Evolutionary conservation across 305 asterid species (phyloP).

Genomic region (Fraxinus platypoda): DNA sequence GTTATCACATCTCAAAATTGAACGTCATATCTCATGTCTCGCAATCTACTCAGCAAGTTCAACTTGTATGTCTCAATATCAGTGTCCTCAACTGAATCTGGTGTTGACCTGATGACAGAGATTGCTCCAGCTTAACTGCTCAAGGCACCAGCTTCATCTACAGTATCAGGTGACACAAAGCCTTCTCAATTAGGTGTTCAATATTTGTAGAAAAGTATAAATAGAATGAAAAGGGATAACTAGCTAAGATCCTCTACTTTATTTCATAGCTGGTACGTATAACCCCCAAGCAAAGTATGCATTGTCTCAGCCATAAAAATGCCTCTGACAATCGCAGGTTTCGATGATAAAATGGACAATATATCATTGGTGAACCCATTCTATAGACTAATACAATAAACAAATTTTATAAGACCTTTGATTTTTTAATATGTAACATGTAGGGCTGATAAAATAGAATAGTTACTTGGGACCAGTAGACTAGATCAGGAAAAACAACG

Average conservation of each 20-base stretch:
- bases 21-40: conserved; percentile 35
- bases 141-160: conserved; percentile 65
- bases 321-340: background rate
- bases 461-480: too few relatives aligned
- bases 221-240: background rate
- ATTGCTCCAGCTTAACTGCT: conserved; percentile 74
- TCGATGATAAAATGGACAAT: background rate
- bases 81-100: conserved; percentile 50
- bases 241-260: background rate
- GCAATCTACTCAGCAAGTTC: conserved; percentile 51
- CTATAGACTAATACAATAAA: too few relatives aligned
- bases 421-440: too few relatives aligned
- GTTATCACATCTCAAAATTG: conserved; percentile 22
- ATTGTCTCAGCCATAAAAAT: background rate
- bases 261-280: background rate
- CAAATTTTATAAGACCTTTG: too few relatives aligned
- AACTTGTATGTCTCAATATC: conserved; percentile 57
- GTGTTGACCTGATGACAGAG: conserved; percentile 47
- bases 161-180: conserved; percentile 13
- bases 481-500: too few relatives aligned
- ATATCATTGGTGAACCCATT: too few relatives aligned
- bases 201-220: background rate
- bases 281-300: background rate
- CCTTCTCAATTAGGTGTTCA: background rate
- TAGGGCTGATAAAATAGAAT: too few relatives aligned